Percentiles rank a stretch among this genome's conserved stretches.
Evolutionary conservation across 306 rosid species (phyloP).

Genomic region (Abrus pulchellus): DNA sequence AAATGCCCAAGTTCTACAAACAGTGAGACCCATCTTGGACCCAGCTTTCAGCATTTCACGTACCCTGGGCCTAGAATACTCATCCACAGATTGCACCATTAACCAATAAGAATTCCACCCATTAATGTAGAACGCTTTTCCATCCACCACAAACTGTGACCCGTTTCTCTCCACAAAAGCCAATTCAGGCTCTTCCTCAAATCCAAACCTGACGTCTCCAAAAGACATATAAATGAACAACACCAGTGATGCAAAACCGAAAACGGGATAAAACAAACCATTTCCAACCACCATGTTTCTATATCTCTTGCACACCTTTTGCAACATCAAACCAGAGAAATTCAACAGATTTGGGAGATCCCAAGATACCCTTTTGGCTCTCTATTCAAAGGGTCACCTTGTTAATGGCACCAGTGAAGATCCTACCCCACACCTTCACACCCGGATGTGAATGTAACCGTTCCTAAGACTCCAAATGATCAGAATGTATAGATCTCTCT

Average conservation of each 20-base stretch:
- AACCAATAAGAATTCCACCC: slow-evolving; percentile 99
- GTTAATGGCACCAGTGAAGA: slow-evolving; percentile 45
- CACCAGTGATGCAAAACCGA: slow-evolving; percentile 76
- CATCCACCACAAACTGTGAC: slow-evolving; percentile 77
- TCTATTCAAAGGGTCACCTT: slow-evolving; percentile 33
- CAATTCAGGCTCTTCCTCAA: slow-evolving; percentile 55
- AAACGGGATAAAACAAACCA: slow-evolving; percentile 79
- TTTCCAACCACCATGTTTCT: slow-evolving; percentile 70
- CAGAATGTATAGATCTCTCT: slow-evolving; percentile 60
- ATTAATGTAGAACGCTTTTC: slow-evolving; percentile 80
- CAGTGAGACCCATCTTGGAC: slow-evolving; percentile 91
- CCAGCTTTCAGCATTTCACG: slow-evolving; percentile 75
- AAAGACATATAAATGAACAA: slow-evolving; percentile 83
- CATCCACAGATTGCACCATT: slow-evolving; percentile 87
- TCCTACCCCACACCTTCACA: slow-evolving; percentile 25
- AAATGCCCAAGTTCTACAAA: slow-evolving; percentile 98
- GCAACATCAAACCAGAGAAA: slow-evolving; percentile 50
- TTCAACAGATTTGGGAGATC: slow-evolving; percentile 50
- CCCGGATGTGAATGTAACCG: slow-evolving; percentile 51
- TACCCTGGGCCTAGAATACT: slow-evolving; percentile 68
- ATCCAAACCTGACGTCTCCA: slow-evolving; percentile 66
- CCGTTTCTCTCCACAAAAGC: slow-evolving; percentile 85
- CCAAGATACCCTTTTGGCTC: slow-evolving; percentile 55
- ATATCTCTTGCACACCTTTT: slow-evolving; percentile 16
- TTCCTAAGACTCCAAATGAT: slow-evolving; percentile 42